These are phyloP conservation scores for Liriodendron chinense DNA, from an alignment of 164 flowering plant species.

Conservation along the genomic window DNA sequence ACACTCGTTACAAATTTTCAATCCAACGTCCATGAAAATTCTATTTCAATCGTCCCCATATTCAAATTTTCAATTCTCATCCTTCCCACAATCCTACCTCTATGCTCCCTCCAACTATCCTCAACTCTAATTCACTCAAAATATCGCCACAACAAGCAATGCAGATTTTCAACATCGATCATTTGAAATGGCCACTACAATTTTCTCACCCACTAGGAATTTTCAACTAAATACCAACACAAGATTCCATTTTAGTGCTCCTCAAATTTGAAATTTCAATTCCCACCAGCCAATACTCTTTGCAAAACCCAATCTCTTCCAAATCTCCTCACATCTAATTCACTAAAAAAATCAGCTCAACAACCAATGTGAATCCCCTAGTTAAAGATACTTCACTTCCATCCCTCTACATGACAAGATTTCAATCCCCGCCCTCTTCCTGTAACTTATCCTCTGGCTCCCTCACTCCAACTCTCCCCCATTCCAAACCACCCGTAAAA, in stretches of 20 bases:
- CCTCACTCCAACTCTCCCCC: background rate
- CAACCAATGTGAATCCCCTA: too few species aligned
- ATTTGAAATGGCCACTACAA: background rate
- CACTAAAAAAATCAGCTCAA: too few species aligned
- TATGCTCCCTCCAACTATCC: background rate
- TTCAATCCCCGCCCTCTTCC: background rate
- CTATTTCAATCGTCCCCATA: background rate
- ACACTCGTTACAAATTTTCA: too few species aligned
- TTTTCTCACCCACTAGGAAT: background rate
- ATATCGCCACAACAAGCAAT: background rate
- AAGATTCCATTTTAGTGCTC: too few species aligned
- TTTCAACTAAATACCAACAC: background rate
- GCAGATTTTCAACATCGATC: background rate
- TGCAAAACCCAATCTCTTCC: background rate
- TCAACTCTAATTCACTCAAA: background rate
- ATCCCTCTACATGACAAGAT: too few species aligned
- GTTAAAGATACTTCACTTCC: too few species aligned
- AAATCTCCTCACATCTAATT: background rate
- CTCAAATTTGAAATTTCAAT: too few species aligned
- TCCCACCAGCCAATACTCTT: too few species aligned
- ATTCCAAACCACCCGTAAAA: slow-evolving; percentile 3
- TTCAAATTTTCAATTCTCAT: background rate
- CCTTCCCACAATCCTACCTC: background rate
- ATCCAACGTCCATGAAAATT: too few species aligned
- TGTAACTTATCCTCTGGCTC: background rate